Percentiles rank a stretch among this genome's conserved stretches.
These are phyloP conservation scores for Smittium culicis DNA, from an alignment of 371 early-diverging fungal genomes.

Conservation along the genomic window DNA sequence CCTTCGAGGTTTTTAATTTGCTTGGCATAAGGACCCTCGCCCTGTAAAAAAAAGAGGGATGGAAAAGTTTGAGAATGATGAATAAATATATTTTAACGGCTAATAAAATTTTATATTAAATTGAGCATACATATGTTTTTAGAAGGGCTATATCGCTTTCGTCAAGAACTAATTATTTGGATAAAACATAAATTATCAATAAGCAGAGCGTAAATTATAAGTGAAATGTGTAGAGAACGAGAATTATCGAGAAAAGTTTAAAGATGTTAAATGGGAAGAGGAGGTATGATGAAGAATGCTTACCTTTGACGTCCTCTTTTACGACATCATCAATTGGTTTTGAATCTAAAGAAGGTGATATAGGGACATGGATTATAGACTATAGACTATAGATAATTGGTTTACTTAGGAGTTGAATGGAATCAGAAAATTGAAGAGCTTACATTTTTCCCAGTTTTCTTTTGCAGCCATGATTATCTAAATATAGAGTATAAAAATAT, in stretches of 20 bases:
- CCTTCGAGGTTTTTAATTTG: conserved; percentile 81
- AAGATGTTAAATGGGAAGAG: not conserved
- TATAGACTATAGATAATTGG: no score
- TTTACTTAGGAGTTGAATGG: not conserved
- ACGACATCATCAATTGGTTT: conserved; percentile 62
- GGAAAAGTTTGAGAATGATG: not conserved
- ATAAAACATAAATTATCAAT: not conserved
- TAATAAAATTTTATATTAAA: not conserved
- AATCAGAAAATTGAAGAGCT: not conserved
- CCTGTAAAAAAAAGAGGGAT: conserved; percentile 37
- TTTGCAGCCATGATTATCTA: conserved; percentile 45
- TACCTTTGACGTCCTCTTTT: conserved; percentile 83
- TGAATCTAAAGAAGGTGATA: conserved; percentile 42
- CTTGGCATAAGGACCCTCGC: conserved; percentile 91
- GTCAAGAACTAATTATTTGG: conserved; percentile 44
- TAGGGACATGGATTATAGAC: not conserved
- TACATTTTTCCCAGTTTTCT: conserved; percentile 94
- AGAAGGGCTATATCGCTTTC: conserved; percentile 90
- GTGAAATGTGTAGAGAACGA: no score
- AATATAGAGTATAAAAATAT: no score
- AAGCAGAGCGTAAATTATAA: no score
- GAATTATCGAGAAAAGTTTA: no score
- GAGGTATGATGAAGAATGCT: conserved; percentile 8
- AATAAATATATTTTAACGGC: not conserved
- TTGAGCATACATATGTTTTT: conserved; percentile 25